These are phyloP conservation scores for Geranium incanum DNA, from an alignment of 441 rosid genomes.

Conservation along the genomic window DNA sequence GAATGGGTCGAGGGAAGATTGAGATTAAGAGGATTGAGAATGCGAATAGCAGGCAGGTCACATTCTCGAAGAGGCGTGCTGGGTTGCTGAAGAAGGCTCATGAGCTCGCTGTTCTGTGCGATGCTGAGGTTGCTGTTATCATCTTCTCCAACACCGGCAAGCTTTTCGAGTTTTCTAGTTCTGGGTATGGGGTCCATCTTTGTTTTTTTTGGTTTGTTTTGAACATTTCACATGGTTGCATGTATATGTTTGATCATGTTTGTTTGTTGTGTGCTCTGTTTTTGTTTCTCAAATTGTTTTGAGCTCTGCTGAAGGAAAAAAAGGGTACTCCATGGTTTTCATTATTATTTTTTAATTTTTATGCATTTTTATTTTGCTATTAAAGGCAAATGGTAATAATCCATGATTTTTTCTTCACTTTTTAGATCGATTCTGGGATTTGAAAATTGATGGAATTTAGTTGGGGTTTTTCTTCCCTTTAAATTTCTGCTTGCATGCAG, in stretches of 20 bases:
- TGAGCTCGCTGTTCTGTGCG: constrained; percentile 90
- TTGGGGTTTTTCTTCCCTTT: not conserved
- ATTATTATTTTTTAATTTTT: not conserved
- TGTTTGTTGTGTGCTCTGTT: not conserved
- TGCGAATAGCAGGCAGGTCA: constrained; percentile 90
- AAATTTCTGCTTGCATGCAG: not conserved
- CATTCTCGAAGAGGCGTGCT: constrained; percentile 87
- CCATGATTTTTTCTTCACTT: not conserved
- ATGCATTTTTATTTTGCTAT: no score
- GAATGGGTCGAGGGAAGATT: constrained; percentile 91
- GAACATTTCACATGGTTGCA: constrained; percentile 15
- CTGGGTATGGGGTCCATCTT: constrained; percentile 41
- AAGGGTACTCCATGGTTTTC: not conserved
- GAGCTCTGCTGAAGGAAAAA: not conserved
- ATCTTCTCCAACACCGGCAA: constrained; percentile 89
- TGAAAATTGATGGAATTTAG: not conserved
- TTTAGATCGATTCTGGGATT: not conserved
- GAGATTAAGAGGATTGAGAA: constrained; percentile 93
- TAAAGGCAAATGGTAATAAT: not conserved
- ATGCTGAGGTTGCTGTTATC: constrained; percentile 89
- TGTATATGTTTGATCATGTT: constrained; percentile 15
- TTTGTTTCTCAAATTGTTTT: not conserved
- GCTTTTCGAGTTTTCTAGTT: constrained; percentile 78
- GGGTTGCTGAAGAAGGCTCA: constrained; percentile 89
- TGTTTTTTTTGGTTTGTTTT: not conserved